Evolutionary conservation across 2,329 filamentous ascomycete species (phyloP).

Genomic region (Clarireedia monteithiana): DNA sequence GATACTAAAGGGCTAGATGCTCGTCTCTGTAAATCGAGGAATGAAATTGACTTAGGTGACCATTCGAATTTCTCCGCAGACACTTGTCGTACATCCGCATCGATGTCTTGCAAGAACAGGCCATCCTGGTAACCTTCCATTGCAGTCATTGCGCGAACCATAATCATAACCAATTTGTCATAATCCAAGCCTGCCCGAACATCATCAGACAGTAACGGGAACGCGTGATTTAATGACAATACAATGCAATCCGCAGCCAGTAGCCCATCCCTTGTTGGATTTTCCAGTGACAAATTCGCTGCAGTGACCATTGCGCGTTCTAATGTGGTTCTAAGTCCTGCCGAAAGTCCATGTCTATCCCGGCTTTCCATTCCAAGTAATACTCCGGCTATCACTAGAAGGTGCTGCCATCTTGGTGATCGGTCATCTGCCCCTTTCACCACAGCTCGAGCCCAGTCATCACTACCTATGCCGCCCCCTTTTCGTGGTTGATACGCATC

Average conservation of each 20-base stretch:
- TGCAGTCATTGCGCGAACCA: slow-evolving; percentile 50
- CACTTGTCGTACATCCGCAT: slow-evolving; percentile 49
- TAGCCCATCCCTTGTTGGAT: slow-evolving; percentile 38
- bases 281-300: slow-evolving; percentile 52
- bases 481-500: slow-evolving; percentile 27
- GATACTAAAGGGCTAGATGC: slow-evolving; percentile 49
- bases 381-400: slow-evolving; percentile 55
- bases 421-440: slow-evolving; percentile 38
- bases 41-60: slow-evolving; percentile 49
- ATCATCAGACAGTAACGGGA: slow-evolving; percentile 47
- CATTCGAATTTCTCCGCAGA: slow-evolving; percentile 48
- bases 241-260: slow-evolving; percentile 44
- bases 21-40: slow-evolving; percentile 46
- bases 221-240: slow-evolving; percentile 56
- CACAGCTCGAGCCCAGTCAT: slow-evolving; percentile 34
- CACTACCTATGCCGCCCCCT: slow-evolving; percentile 43
- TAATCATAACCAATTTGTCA: slow-evolving; percentile 48
- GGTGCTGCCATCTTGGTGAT: slow-evolving; percentile 62
- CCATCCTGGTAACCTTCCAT: slow-evolving; percentile 55
- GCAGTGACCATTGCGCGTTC: slow-evolving; percentile 55
- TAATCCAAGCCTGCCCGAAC: slow-evolving; percentile 48
- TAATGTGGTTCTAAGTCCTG: slow-evolving; percentile 45
- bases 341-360: slow-evolving; percentile 46
- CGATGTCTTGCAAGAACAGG: slow-evolving; percentile 56
- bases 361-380: slow-evolving; percentile 51